Conservation (phyloP, 2,329 filamentous ascomycete genomes). For the Alternaria viburni region DNA sequence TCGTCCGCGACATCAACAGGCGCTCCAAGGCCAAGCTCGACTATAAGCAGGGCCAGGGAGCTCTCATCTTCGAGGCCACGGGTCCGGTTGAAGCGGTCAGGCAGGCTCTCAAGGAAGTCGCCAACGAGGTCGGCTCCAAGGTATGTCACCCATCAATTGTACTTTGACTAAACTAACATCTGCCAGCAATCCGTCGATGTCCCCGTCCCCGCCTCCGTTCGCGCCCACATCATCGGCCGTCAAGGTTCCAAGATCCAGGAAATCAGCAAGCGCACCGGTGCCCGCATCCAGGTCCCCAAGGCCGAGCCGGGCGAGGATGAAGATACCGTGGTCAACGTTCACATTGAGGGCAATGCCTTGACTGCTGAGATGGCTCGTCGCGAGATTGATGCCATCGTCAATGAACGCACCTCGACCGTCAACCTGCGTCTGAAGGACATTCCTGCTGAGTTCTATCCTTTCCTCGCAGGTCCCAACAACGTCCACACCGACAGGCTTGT, state of each 20-base stretch:
- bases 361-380: constrained; percentile 83
- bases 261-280: constrained; percentile 87
- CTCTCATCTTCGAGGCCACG: constrained; percentile 82
- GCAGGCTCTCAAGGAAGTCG: constrained; percentile 86
- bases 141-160: constrained; percentile 54
- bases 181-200: constrained; percentile 71
- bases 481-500: constrained; percentile 71
- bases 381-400: constrained; percentile 85
- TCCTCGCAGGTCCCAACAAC: constrained; percentile 84
- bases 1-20: constrained; percentile 90
- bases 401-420: constrained; percentile 81
- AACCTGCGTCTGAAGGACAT: constrained; percentile 83
- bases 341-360: constrained; percentile 89
- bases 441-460: constrained; percentile 92
- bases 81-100: constrained; percentile 84
- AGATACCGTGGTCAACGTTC: constrained; percentile 77
- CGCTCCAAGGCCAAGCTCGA: constrained; percentile 86
- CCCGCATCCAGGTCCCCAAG: constrained; percentile 88
- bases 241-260: constrained; percentile 88
- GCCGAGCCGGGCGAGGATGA: constrained; percentile 83
- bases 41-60: constrained; percentile 74
- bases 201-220: constrained; percentile 80
- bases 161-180: constrained; percentile 12
- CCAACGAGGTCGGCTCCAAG: constrained; percentile 85
- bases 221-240: constrained; percentile 91